phyloP scores from a whole-genome alignment of 495 filamentous ascomycete genomes.

The Friedmanniomyces endolithicus region DNA sequence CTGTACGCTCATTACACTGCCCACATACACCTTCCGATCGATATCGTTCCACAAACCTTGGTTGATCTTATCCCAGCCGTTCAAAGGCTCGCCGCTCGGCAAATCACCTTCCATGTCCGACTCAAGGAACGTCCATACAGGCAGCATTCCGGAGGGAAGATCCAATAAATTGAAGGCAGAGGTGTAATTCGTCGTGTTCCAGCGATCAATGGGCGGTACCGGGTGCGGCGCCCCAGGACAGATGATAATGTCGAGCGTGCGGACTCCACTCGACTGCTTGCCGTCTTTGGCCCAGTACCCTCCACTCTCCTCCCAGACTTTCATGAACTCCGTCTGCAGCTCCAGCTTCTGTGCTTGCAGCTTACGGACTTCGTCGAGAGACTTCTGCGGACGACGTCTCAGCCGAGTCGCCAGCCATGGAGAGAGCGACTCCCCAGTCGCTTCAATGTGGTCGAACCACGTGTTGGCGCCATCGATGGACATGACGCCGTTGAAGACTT shows the following conservation, averaged over 20 bases:
- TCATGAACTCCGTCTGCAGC: slow-evolving; percentile 43
- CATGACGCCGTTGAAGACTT: slow-evolving; percentile 42
- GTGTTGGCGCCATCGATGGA: slow-evolving; percentile 40
- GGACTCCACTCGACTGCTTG: neutral
- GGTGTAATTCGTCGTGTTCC: slow-evolving; percentile 51
- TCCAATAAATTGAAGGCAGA: slow-evolving; percentile 49
- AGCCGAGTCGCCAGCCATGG: slow-evolving; percentile 45
- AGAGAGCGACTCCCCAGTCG: slow-evolving; percentile 43
- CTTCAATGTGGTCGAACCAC: slow-evolving; percentile 44
- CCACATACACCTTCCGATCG: slow-evolving; percentile 45
- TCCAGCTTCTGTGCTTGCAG: slow-evolving; percentile 38
- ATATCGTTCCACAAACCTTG: slow-evolving; percentile 43
- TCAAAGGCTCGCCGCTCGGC: slow-evolving; percentile 27
- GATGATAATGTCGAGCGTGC: slow-evolving; percentile 29
- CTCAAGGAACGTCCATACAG: slow-evolving; percentile 38
- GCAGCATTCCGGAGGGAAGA: slow-evolving; percentile 48
- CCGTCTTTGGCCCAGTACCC: slow-evolving; percentile 8
- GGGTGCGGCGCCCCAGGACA: slow-evolving; percentile 35
- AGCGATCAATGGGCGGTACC: slow-evolving; percentile 49
- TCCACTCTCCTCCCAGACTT: slow-evolving; percentile 39
- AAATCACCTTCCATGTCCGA: slow-evolving; percentile 42
- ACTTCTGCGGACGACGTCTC: slow-evolving; percentile 32
- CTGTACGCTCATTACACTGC: slow-evolving; percentile 45
- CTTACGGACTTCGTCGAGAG: slow-evolving; percentile 35
- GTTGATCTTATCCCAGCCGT: slow-evolving; percentile 51